Evolutionary conservation across 1,284 basidiomycete genomes (phyloP), one percentile per base, ranked within the genome.

Genomic region (Moesziomyces sp.): DNA sequence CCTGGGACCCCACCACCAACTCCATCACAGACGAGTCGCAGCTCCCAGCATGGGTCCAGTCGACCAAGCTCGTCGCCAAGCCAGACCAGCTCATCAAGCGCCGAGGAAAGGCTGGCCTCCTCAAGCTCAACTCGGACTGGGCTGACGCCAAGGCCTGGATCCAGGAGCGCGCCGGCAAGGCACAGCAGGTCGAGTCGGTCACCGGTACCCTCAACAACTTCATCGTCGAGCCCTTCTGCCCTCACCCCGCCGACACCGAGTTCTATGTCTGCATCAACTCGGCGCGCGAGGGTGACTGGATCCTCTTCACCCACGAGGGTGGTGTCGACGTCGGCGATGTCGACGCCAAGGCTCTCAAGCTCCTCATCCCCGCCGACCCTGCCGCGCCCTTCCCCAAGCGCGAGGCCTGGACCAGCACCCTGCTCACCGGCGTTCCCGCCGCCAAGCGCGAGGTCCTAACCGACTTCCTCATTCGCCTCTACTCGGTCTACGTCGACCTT

Each of bases 231-330:
- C 96, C 96, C 38, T 97, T 99, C 90, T 89, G 96, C 64, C 96
- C 96, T 54, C 96, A 99, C 85, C 91, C 93, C 4, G 90, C 93
- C 67, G 88, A 95, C 85, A 93, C 93, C 77, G 96, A 99, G 85
- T 98, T 94, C 88, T 99, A 98, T 86, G 92, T 99, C 84, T 99
- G 96, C 87, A 93, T 99, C 87, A 97, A 92, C 87, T 98, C 96
- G 35, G 90, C 90, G 24, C 93, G 96, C 79, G 93, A 97, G 84
- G 94, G 93, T 68, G 96, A 99, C 85, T 90, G 91, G 72, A 97
- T 99, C 85, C 92, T 98, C 84, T 99, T 99, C 89, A 97, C 96
- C 50, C 95, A 97, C 86, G 94, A 97, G 85, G 97, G 96, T 81
- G 96, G 97, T 89, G 94, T 99, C 55, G 96, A 99, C 83, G 91